Base-by-base conservation (phyloP, 345 rosid genomes). In the Syzygium aqueum region DNA sequence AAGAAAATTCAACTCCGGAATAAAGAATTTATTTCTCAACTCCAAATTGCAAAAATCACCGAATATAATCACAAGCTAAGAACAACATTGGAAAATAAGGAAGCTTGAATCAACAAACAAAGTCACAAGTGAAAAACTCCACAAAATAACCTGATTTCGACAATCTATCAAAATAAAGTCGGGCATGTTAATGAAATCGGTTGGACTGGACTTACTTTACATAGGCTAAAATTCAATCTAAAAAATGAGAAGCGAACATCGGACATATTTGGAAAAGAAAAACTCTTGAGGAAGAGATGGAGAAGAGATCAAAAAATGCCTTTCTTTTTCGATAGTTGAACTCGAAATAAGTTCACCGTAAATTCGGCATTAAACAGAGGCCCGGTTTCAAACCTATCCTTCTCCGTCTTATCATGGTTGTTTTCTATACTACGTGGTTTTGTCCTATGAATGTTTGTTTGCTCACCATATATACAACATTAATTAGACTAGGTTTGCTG, bases 241-340 rank as follows among this genome's bases (percentile, higher is more conserved):
- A 57, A 57, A 56, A 56, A 23, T 56, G n/a, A 56, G 3, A 23
- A 56, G n/a, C 0, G 0, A 10, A 56, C 10, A 10, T 23, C 61
- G 22, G 22, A 23, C 61, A 9, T 56, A 56, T 56, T 56, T 56
- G n/a, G 10, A 56, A 56, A 56, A 57, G 15, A 25, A 57, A 57
- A 11, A 57, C 2, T 25, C 65, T 0, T 0, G 3, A 57, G 30
- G 65, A 57, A 11, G 1, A n/a, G n/a, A 57, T 0, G 27, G 0
- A 57, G 3, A 57, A 4, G 7, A 11, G 65, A 59, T 27, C 7
- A 25, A 59, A 25, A 25, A 59, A 11, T 59, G 30, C 65, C 27
- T 59, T n/a, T 59, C 65, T 59, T 59, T 59, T 59, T 16, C 2
- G 33, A 61, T 61, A 7, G 14, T 2, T n/a, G 30, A 61, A 61